phyloP scores from a whole-genome alignment of 371 early-diverging fungal species.

The Paraphysoderma sedebokerense region DNA sequence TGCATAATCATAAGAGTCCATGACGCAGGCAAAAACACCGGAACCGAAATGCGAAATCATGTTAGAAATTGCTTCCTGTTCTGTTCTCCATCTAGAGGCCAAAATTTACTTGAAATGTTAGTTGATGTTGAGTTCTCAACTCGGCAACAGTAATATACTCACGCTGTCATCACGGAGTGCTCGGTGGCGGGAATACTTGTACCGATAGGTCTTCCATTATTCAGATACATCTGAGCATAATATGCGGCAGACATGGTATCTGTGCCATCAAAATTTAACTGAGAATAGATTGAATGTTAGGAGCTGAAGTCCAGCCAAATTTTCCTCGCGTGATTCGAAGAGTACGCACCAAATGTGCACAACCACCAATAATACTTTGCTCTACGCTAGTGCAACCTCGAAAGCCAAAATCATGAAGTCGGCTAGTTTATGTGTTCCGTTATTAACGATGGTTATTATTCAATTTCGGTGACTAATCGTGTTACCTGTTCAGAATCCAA shows the following conservation, averaged over 20 bases:
- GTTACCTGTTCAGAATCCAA: conserved; percentile 22
- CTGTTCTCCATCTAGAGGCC: neutral
- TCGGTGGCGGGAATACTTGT: conserved; percentile 71
- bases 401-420: conserved; percentile 76
- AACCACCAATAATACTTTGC: conserved; percentile 61
- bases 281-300: no score
- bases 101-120: neutral
- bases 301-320: no score
- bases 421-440: conserved; percentile 9
- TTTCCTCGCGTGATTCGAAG: no score
- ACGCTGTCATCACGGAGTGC: conserved; percentile 73
- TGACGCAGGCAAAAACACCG: conserved; percentile 60
- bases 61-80: conserved; percentile 34
- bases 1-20: conserved; percentile 49
- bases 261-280: conserved; percentile 57
- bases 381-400: conserved; percentile 73
- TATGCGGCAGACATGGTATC: conserved; percentile 60
- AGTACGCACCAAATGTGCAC: conserved; percentile 44
- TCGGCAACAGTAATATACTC: conserved; percentile 42
- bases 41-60: conserved; percentile 43
- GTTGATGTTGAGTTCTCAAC: conserved; percentile 9
- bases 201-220: conserved; percentile 46
- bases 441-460: no score
- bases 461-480: no score
- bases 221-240: conserved; percentile 52